Evolutionary conservation across 768 basidiomycete species (phyloP), one percentile per base, ranked within the genome.

Genomic region (Lactarius vividus): DNA sequence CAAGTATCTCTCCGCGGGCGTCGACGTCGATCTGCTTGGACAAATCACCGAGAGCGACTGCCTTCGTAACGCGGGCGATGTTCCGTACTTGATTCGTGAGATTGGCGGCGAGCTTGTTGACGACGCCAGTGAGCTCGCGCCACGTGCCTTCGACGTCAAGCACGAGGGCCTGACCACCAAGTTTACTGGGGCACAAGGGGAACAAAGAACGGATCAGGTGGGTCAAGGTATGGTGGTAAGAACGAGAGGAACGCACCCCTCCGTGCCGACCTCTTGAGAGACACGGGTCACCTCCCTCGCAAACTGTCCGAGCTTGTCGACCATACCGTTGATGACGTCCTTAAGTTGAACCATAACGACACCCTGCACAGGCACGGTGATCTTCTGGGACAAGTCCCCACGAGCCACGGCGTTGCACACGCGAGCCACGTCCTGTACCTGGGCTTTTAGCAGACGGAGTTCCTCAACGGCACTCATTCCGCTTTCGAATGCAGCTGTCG

Each of bases 1-100:
- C 89, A 61, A 89, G 78, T 61, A 96, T 95, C 75, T 96, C 94
- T 20, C 94, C 94, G 13, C 86, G 82, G 13, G 88, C 89, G 70
- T 93, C 91, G 68, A 96, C 93, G 60, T 92, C 91, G 69, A 96
- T 94, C 72, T 89, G 91, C 75, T 91, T 91, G 61, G 84, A 87
- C 69, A 93, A 76, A 76, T 96, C 94, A n/a, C 94, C 94, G 54
- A 86, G 77, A 0, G 94, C 94, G 71, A 96, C 93, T 1, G 85
- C 85, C 64, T 83, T 86, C 18, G 85, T 86, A 65, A 86, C 85
- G 53, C 77, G 77, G 31, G 84, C 83, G 70, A 85, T 85, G 20
- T 79, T 79, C 40, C 81, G 79, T 13, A 83, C 83, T 64, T 83
- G 81, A 42, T 73, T 77, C 6, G 88, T 91, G 59, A 91, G 75